Percentiles rank a stretch among this genome's conserved stretches.
Evolutionary conservation across 805 yeast species (phyloP).

Genomic region (Schizosaccharomyces japonicus): DNA sequence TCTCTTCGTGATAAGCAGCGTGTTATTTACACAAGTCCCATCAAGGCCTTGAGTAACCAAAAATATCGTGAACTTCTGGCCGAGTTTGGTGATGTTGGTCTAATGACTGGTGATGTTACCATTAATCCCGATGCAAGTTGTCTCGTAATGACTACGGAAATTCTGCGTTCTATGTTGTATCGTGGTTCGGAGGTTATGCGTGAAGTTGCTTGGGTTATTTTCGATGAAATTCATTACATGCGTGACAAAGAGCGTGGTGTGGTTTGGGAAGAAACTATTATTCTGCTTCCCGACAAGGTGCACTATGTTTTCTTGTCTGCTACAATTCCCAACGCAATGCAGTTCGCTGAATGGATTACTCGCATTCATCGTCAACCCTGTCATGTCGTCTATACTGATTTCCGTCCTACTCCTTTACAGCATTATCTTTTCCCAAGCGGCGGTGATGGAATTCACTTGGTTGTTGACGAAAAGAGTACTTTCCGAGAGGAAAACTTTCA

Average conservation of each 20-base stretch:
- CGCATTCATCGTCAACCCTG: constrained; percentile 89
- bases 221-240: constrained; percentile 97
- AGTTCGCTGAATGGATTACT: constrained; percentile 96
- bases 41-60: constrained; percentile 83
- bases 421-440: constrained; percentile 96
- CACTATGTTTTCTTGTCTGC: constrained; percentile 85
- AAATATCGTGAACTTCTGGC: constrained; percentile 78
- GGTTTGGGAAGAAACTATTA: constrained; percentile 98
- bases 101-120: constrained; percentile 98
- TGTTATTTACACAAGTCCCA: constrained; percentile 86
- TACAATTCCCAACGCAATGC: constrained; percentile 93
- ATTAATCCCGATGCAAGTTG: constrained; percentile 97
- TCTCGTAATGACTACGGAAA: constrained; percentile 95
- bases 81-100: constrained; percentile 88
- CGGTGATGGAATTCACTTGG: constrained; percentile 92
- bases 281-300: constrained; percentile 83
- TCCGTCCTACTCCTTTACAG: constrained; percentile 95
- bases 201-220: constrained; percentile 96
- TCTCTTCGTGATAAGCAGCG: constrained; percentile 77
- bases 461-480: constrained; percentile 87
- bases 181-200: constrained; percentile 95
- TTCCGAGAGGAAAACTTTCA: constrained; percentile 95
- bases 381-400: constrained; percentile 93
- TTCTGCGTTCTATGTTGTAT: constrained; percentile 85
- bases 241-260: constrained; percentile 96